A percentile compares a stretch with the other conserved stretches of the same genome.
phyloP scores from a whole-genome alignment of 1,284 basidiomycete species.

The Malassezia vespertilionis region DNA sequence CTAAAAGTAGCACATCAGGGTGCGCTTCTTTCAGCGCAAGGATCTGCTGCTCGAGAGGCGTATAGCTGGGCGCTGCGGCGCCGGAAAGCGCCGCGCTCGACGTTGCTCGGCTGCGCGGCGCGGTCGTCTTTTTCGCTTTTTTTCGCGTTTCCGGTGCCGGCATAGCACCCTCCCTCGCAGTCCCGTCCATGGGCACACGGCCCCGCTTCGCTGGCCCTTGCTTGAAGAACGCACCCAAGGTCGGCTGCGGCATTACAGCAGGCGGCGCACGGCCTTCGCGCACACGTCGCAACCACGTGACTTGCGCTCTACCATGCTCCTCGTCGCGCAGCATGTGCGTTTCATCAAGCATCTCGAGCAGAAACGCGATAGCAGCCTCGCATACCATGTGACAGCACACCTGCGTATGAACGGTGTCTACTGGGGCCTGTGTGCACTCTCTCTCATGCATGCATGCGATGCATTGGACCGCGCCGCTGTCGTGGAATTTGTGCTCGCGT shows the following conservation, averaged over 20 bases:
- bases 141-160: too few species aligned
- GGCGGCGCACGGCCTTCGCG: too few species aligned
- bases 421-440: conserved; percentile 84
- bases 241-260: not conserved
- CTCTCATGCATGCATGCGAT: conserved; percentile 64
- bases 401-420: conserved; percentile 91
- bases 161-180: too few species aligned
- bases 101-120: too few species aligned
- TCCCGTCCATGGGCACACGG: too few species aligned
- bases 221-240: not conserved
- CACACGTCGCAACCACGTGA: not conserved
- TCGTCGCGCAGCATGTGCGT: conserved; percentile 11
- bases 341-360: conserved; percentile 18
- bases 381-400: conserved; percentile 85
- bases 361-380: conserved; percentile 29
- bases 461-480: conserved; percentile 71
- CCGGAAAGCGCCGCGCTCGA: too few species aligned
- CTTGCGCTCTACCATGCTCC: conserved; percentile 2
- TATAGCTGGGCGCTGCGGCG: too few species aligned
- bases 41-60: conserved; percentile 41
- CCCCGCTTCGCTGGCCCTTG: too few species aligned
- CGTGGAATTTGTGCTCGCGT: conserved; percentile 79
- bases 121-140: too few species aligned
- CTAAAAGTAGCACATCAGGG: conserved; percentile 66
- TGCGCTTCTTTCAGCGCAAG: conserved; percentile 48